Evolutionary conservation across 2,329 filamentous ascomycete species (phyloP).

Genomic region (Talaromyces sp.): DNA sequence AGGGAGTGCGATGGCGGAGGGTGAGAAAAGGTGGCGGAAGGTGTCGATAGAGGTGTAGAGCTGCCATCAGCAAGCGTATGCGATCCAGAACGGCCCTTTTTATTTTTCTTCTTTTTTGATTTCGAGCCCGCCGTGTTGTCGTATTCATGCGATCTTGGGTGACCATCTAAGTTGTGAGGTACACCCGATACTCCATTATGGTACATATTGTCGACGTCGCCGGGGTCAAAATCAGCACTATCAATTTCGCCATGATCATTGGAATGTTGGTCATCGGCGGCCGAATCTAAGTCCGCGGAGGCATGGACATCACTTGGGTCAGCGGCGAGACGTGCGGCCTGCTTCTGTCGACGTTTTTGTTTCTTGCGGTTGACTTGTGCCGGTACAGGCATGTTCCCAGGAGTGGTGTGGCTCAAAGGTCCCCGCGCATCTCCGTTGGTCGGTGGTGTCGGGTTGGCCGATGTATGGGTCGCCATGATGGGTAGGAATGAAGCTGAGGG

Average conservation of each 20-base stretch:
- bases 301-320: constrained; percentile 45
- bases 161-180: constrained; percentile 19
- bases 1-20: constrained; percentile 49
- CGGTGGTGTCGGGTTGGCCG: constrained; percentile 28
- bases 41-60: constrained; percentile 43
- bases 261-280: constrained; percentile 30
- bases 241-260: constrained; percentile 38
- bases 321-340: constrained; percentile 70
- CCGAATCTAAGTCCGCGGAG: constrained; percentile 30
- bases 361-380: constrained; percentile 81
- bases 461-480: constrained; percentile 34
- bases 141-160: constrained; percentile 20
- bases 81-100: constrained; percentile 38
- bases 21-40: constrained; percentile 48
- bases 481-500: constrained; percentile 26
- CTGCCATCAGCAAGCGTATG: constrained; percentile 41
- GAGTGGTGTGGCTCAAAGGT: constrained; percentile 20
- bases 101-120: constrained; percentile 47
- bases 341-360: constrained; percentile 86
- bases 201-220: constrained; percentile 56
- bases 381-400: constrained; percentile 14
- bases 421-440: constrained; percentile 35
- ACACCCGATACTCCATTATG: constrained; percentile 54
- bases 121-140: constrained; percentile 33
- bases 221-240: constrained; percentile 43